These are phyloP conservation scores for Herpotrichia juniperi DNA, from an alignment of 2,329 filamentous ascomycete species.

Conservation along the genomic window DNA sequence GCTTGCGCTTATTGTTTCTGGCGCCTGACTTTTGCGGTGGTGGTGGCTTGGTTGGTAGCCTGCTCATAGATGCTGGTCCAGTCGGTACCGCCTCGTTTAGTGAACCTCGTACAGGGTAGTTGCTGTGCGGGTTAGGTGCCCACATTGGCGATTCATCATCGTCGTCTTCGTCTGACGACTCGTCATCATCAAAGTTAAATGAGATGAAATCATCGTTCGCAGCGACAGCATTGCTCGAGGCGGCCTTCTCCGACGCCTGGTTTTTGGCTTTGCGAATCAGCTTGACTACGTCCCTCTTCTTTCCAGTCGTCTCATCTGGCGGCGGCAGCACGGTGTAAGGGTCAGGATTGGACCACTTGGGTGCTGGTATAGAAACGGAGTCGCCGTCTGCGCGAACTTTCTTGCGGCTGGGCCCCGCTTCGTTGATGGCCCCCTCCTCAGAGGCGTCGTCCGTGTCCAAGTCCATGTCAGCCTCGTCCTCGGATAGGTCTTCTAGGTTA, in stretches of 20 bases:
- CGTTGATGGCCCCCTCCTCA: conserved; percentile 17
- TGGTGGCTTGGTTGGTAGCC: not conserved
- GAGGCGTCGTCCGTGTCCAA: conserved; percentile 26
- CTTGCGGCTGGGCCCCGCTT: conserved; percentile 31
- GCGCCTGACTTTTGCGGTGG: conserved; percentile 15
- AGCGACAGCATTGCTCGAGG: conserved; percentile 55
- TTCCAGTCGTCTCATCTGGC: conserved; percentile 72
- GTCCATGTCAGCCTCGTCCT: conserved; percentile 44
- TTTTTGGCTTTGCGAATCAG: conserved; percentile 88
- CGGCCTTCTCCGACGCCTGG: conserved; percentile 59
- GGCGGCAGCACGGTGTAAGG: conserved; percentile 89
- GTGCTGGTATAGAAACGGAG: no score
- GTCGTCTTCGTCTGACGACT: not conserved
- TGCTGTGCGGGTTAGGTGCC: conserved; percentile 14
- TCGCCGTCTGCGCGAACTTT: conserved; percentile 36
- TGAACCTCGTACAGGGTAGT: not conserved
- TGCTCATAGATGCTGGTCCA: not conserved
- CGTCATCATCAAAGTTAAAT: conserved; percentile 57
- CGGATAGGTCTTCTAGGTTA: conserved; percentile 47
- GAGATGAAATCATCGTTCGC: conserved; percentile 85
- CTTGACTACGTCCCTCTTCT: conserved; percentile 87
- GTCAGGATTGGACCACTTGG: conserved; percentile 95
- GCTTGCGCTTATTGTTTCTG: conserved; percentile 68
- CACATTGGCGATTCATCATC: conserved; percentile 43
- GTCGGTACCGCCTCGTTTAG: not conserved